Evolutionary conservation across 208 protist genomes (phyloP), one percentile per base, ranked within the genome.

Genomic region (Leishmania martiniquensis): DNA sequence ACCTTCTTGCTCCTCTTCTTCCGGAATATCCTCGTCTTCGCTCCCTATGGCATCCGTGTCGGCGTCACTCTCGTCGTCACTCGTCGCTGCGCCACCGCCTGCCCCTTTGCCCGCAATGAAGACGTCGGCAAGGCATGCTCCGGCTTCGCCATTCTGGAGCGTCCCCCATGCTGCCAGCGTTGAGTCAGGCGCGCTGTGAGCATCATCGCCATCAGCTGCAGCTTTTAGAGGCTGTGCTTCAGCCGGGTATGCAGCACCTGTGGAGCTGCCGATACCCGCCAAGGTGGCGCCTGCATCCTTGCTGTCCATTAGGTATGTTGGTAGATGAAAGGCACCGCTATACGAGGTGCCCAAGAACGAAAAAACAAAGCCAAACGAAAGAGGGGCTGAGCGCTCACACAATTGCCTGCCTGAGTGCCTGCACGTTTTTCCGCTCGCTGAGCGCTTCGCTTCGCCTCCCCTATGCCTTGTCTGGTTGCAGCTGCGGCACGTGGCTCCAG

Each of bases 11-110:
- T 69, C 55, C n/a, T 29, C 52, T 15, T 74, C 83, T 17, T 82
- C 81, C 22, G 62, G 60, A 12, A 86, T 84, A 6, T 39, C 57
- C 49, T 83, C 84, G 13, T 69, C 65, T n/a, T 51, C 65, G n/a
- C 7, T 4, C 37, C 2, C 37, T 6, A 17, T 4, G 49, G 12
- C 51, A 63, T 57, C 47, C 12, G 47, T 47, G n/a, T 39, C 49
- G 47, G 68, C 29, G 42, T 57, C 47, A 47, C 39, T 13, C 25
- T 32, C 65, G 15, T 47, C n/a, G 44, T 34, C 22, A 25, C 22
- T 22, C 39, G 25, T 17, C 63, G 49, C 63, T 20, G 63, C 63
- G 6, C 49, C 42, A 22, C 32, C 9, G 15, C 22, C 22, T 45
- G 63, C 32, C 15, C 15, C 25, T 20, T 51, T 51, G 42, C 42